Evolutionary conservation across 1,284 basidiomycete genomes (phyloP).

Genomic region (Fomitiporia mediterranea): DNA sequence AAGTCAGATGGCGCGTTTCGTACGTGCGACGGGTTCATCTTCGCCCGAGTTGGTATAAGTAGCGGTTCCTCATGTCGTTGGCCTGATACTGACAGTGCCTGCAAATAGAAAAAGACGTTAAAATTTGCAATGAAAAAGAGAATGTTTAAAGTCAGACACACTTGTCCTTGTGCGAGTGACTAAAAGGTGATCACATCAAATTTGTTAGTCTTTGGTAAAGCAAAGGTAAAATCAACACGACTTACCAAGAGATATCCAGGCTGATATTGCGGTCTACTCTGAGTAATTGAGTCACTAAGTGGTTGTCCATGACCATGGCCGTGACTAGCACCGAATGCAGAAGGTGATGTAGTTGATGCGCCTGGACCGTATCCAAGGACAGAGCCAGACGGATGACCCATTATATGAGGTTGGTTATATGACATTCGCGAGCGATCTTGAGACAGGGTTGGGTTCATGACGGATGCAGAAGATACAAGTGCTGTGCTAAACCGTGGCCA

Average conservation of each 20-base stretch:
- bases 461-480: no score
- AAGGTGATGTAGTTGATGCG: not conserved
- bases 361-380: not conserved
- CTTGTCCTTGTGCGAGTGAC: constrained; percentile 59
- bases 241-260: constrained; percentile 69
- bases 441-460: not conserved
- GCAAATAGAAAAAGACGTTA: constrained; percentile 8
- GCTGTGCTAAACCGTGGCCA: no score
- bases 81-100: constrained; percentile 53
- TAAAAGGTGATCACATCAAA: constrained; percentile 25
- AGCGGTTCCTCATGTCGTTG: constrained; percentile 64
- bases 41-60: constrained; percentile 69
- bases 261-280: constrained; percentile 69
- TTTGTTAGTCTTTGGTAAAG: not conserved
- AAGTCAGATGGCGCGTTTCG: constrained; percentile 60
- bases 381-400: not conserved
- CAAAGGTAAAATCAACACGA: constrained; percentile 20
- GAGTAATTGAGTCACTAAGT: constrained; percentile 49
- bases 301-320: constrained; percentile 14
- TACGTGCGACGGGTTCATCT: constrained; percentile 63
- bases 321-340: not conserved
- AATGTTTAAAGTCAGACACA: constrained; percentile 30
- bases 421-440: not conserved
- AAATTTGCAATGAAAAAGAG: constrained; percentile 10
- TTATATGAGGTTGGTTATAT: not conserved